Percentiles rank a stretch among this genome's conserved stretches.
Evolutionary conservation across 2,329 filamentous ascomycete species (phyloP).

Genomic region (Ilyonectria mors-panacis): DNA sequence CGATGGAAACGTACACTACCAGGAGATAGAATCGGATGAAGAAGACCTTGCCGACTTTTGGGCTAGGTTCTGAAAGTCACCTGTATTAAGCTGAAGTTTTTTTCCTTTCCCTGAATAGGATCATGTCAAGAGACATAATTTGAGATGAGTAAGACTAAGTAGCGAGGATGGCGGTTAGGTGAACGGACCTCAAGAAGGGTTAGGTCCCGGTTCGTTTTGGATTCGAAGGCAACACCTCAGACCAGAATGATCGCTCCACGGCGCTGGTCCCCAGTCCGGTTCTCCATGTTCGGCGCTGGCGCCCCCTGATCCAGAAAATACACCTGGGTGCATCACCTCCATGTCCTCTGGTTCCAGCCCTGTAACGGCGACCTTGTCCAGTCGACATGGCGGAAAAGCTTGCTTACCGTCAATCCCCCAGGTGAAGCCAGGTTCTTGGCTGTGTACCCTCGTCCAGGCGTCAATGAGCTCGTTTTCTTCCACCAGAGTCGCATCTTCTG

Average conservation of each 20-base stretch:
- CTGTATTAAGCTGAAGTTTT: too few relatives aligned
- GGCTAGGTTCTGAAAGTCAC: too few relatives aligned
- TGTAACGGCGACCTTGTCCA: slow-evolving; percentile 56
- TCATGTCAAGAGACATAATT: too few relatives aligned
- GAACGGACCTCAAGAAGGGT: too few relatives aligned
- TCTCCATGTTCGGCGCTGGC: neutral
- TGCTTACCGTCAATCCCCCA: slow-evolving; percentile 55
- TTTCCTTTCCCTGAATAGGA: too few relatives aligned
- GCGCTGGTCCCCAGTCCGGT: neutral
- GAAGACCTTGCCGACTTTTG: too few relatives aligned
- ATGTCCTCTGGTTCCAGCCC: slow-evolving; percentile 42
- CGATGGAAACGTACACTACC: too few relatives aligned
- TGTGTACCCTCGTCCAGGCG: slow-evolving; percentile 51
- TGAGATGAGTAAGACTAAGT: too few relatives aligned
- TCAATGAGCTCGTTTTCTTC: slow-evolving; percentile 52
- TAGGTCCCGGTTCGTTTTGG: neutral
- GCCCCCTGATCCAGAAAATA: neutral
- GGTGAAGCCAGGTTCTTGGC: slow-evolving; percentile 52
- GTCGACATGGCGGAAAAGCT: slow-evolving; percentile 50
- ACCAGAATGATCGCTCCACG: slow-evolving; percentile 27
- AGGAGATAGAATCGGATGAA: too few relatives aligned
- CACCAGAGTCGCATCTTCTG: slow-evolving; percentile 52
- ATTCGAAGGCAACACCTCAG: slow-evolving; percentile 15
- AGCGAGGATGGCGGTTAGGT: too few relatives aligned
- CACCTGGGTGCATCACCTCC: slow-evolving; percentile 35